These are phyloP conservation scores for Parvularia atlantis DNA, from an alignment of 78 protist genomes.

Conservation along the genomic window DNA sequence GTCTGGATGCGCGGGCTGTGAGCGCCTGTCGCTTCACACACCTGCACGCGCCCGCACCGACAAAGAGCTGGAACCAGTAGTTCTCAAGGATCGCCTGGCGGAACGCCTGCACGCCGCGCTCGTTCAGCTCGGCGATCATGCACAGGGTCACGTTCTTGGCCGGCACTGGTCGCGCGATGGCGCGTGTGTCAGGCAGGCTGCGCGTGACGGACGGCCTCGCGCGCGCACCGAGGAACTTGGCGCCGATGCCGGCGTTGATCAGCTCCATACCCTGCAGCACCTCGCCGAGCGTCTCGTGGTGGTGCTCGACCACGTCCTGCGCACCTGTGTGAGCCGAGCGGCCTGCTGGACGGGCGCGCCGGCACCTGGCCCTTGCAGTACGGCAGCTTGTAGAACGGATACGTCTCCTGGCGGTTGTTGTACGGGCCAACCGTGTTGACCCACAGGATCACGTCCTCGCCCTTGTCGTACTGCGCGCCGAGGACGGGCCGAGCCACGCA, in stretches of 20 bases:
- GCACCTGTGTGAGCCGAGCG: neutral
- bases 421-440: slow-evolving; percentile 76
- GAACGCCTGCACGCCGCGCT: slow-evolving; percentile 15
- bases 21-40: neutral
- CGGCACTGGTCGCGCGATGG: neutral
- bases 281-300: slow-evolving; percentile 59
- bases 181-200: neutral
- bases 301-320: neutral
- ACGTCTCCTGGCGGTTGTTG: slow-evolving; percentile 83
- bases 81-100: slow-evolving; percentile 32
- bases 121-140: slow-evolving; percentile 20
- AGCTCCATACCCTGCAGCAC: slow-evolving; percentile 70
- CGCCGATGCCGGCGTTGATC: slow-evolving; percentile 18
- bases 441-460: slow-evolving; percentile 45
- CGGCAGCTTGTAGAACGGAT: slow-evolving; percentile 50
- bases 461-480: slow-evolving; percentile 29
- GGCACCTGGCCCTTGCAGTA: slow-evolving; percentile 19
- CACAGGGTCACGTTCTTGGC: too few species aligned
- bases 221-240: slow-evolving; percentile 9
- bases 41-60: neutral
- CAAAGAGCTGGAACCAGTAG: slow-evolving; percentile 54
- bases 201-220: neutral
- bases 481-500: too few species aligned
- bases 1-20: too few species aligned
- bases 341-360: neutral